Evolutionary conservation across 2,329 filamentous ascomycete genomes (phyloP).

Genomic region (Aureobasidium sp.): DNA sequence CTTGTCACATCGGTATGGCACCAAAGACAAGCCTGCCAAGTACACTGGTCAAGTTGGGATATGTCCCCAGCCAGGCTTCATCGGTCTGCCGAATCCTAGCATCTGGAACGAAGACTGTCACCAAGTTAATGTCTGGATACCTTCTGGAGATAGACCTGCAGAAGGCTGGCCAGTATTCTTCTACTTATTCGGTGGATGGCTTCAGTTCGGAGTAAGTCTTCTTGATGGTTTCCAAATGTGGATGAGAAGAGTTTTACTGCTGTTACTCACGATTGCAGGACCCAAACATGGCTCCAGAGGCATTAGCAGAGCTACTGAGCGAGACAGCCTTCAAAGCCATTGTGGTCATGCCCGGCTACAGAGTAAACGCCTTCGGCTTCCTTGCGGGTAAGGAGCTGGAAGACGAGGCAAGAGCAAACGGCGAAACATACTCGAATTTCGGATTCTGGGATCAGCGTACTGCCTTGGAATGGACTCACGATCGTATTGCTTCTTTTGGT

Average conservation of each 20-base stretch:
- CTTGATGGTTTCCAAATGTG: too few relatives aligned
- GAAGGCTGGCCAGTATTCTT: conserved; percentile 50
- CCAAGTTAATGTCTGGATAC: conserved; percentile 48
- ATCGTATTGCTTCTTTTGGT: conserved; percentile 43
- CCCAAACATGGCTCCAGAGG: conserved; percentile 35
- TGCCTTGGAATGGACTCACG: conserved; percentile 47
- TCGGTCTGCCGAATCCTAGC: conserved; percentile 13
- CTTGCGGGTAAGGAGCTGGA: conserved; percentile 41
- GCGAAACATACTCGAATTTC: conserved; percentile 38
- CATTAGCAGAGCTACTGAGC: conserved; percentile 38
- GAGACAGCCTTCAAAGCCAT: conserved; percentile 43
- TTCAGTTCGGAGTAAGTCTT: conserved; percentile 40
- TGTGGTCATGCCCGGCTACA: conserved; percentile 47
- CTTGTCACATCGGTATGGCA: conserved; percentile 43
- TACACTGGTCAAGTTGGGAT: conserved; percentile 34
- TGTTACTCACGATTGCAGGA: conserved; percentile 12
- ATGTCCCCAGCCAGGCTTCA: conserved; percentile 42
- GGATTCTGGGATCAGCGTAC: conserved; percentile 51
- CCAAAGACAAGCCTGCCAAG: conserved; percentile 36
- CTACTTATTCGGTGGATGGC: conserved; percentile 49
- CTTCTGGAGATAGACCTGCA: conserved; percentile 35
- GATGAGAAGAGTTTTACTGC: not conserved
- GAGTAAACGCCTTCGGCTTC: conserved; percentile 49
- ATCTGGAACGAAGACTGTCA: conserved; percentile 46
- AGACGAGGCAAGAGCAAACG: conserved; percentile 30